Conservation (phyloP, 1,139 yeast genomes). For the Yamadazyma spencermartinsiae region DNA sequence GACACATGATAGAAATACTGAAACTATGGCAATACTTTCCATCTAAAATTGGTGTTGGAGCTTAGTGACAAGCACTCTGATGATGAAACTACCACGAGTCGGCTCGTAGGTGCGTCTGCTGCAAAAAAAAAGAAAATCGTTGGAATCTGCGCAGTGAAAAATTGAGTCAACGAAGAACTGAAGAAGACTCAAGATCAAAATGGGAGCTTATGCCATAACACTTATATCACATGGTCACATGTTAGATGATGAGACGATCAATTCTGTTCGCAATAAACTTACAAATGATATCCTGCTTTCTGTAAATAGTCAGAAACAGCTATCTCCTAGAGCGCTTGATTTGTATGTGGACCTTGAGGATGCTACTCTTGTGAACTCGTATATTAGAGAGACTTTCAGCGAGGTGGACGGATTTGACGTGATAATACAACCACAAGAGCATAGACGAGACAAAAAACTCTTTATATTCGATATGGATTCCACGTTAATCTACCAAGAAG, state of each 20-base stretch:
- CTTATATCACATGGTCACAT: constrained; percentile 19
- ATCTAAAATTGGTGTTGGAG: too few relatives aligned
- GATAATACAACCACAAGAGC: constrained; percentile 29
- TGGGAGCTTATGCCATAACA: constrained; percentile 19
- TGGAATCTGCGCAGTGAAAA: not conserved
- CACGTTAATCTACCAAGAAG: constrained; percentile 93
- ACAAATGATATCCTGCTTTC: not conserved
- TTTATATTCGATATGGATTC: constrained; percentile 98
- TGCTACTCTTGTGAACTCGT: constrained; percentile 5
- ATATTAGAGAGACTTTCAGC: constrained; percentile 15
- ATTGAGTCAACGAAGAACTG: not conserved
- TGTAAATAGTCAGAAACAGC: constrained; percentile 6
- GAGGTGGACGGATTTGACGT: constrained; percentile 28
- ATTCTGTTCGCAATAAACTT: not conserved
- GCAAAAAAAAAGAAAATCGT: too few relatives aligned
- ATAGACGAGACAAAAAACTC: constrained; percentile 56
- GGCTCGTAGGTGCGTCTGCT: too few relatives aligned
- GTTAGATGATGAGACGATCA: constrained; percentile 4
- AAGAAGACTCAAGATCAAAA: constrained; percentile 1
- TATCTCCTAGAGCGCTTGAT: constrained; percentile 24
- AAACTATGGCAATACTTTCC: too few relatives aligned
- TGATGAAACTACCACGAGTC: too few relatives aligned
- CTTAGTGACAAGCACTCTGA: too few relatives aligned
- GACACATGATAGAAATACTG: too few relatives aligned
- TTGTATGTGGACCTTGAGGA: constrained; percentile 11